Percentiles rank a stretch among this genome's conserved stretches.
These are phyloP conservation scores for Penicillium occitanis DNA, from an alignment of 2,329 filamentous ascomycete genomes.

Conservation along the genomic window DNA sequence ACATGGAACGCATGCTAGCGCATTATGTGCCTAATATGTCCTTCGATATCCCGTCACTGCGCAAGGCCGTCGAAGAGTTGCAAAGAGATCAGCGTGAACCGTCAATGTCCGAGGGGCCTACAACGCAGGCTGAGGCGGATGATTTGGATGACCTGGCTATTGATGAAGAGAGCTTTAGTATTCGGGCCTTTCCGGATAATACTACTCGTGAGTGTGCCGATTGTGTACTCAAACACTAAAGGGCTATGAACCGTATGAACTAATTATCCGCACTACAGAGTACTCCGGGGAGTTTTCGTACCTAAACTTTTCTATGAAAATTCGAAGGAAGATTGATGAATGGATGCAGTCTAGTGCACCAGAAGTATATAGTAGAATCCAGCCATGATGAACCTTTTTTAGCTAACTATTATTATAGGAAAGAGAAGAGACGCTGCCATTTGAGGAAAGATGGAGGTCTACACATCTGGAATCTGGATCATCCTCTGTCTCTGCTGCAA, in stretches of 20 bases:
- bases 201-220: slow-evolving; percentile 37
- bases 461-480: slow-evolving; percentile 44
- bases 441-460: slow-evolving; percentile 45
- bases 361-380: slow-evolving; percentile 29
- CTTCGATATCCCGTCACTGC: slow-evolving; percentile 45
- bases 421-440: slow-evolving; percentile 38
- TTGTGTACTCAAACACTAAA: too few relatives aligned
- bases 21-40: slow-evolving; percentile 50
- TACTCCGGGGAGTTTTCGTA: slow-evolving; percentile 50
- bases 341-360: slow-evolving; percentile 42
- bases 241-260: too few relatives aligned
- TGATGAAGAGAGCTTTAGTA: slow-evolving; percentile 44
- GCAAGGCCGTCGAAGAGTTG: slow-evolving; percentile 46
- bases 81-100: slow-evolving; percentile 37
- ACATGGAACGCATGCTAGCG: slow-evolving; percentile 52
- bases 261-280: slow-evolving; percentile 28
- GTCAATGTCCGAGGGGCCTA: slow-evolving; percentile 34
- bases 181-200: slow-evolving; percentile 42
- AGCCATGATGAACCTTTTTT: background rate
- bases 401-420: slow-evolving; percentile 28
- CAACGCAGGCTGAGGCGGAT: slow-evolving; percentile 34
- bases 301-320: slow-evolving; percentile 47
- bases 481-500: slow-evolving; percentile 38
- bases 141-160: slow-evolving; percentile 43
- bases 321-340: slow-evolving; percentile 45